Conservation (phyloP, 192 early-diverging fungal species). For the Coemansia sp. region DNA sequence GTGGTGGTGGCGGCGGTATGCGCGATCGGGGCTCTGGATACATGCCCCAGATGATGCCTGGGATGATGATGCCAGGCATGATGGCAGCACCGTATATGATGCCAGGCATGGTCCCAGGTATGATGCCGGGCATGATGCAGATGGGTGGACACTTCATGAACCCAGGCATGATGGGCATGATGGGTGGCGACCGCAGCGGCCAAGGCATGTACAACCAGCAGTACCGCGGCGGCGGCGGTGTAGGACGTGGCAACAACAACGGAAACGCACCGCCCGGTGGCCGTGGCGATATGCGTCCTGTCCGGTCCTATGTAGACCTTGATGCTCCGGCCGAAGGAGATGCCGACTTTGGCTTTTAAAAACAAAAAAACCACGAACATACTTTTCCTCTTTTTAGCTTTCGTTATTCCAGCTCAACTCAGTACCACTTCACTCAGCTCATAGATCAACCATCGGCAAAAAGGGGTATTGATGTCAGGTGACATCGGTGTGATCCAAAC, state of each 20-base stretch:
- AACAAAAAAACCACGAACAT: background rate
- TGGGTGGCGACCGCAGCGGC: conserved; percentile 39
- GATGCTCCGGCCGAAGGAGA: conserved; percentile 83
- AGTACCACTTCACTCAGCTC: no score
- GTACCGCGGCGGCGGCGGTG: conserved; percentile 17
- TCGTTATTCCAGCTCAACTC: background rate
- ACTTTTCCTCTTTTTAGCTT: background rate
- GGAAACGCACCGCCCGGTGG: conserved; percentile 17
- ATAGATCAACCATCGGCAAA: no score
- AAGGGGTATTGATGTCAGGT: background rate
- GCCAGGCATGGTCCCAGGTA: conserved; percentile 46
- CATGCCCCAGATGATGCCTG: conserved; percentile 52
- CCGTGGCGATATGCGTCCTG: conserved; percentile 67
- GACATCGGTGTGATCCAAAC: background rate
- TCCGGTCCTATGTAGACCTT: conserved; percentile 86
- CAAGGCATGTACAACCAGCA: conserved; percentile 40
- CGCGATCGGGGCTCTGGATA: conserved; percentile 38
- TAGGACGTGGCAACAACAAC: conserved; percentile 1
- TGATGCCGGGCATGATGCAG: conserved; percentile 52
- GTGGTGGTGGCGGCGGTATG: conserved; percentile 15
- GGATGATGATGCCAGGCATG: conserved; percentile 57
- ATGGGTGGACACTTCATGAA: conserved; percentile 56
- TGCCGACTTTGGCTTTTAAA: conserved; percentile 61
- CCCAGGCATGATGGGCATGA: conserved; percentile 47
- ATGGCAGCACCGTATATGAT: conserved; percentile 50